Conservation (phyloP, 306 rosid genomes). For the Cicer pinnatifidum region DNA sequence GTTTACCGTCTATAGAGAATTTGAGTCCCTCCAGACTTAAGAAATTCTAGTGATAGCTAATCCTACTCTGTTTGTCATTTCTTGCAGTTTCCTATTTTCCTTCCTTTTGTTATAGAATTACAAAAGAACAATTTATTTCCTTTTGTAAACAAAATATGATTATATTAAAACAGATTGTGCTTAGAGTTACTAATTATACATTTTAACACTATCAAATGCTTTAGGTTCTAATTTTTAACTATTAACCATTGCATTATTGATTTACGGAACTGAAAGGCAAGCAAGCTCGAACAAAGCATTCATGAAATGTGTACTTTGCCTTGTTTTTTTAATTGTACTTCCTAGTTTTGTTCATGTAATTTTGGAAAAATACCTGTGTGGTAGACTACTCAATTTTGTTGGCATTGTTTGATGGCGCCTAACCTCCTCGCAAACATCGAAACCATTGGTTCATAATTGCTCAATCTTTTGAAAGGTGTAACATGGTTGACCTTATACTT, state of each 20-base stretch:
- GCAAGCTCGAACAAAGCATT: not conserved
- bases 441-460: conserved; percentile 61
- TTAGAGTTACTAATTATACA: not conserved
- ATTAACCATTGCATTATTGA: not conserved
- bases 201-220: conserved; percentile 14
- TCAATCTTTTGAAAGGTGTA: conserved; percentile 45
- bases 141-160: not conserved
- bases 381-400: conserved; percentile 44
- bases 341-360: no score
- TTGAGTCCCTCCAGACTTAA: not conserved
- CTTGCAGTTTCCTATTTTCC: not conserved
- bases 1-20: not conserved
- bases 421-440: conserved; percentile 72
- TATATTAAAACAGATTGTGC: not conserved
- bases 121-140: conserved; percentile 17
- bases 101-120: conserved; percentile 1
- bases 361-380: conserved; percentile 28
- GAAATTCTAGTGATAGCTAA: conserved; percentile 20
- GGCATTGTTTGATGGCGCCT: conserved; percentile 67
- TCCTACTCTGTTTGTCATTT: conserved; percentile 1
- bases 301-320: not conserved
- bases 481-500: conserved; percentile 36
- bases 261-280: conserved; percentile 10
- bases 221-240: not conserved
- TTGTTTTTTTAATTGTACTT: not conserved